Evolutionary conservation across 306 rosid genomes (phyloP), one percentile per base, ranked within the genome.

Genomic region (Cicer pinnatifidum): DNA sequence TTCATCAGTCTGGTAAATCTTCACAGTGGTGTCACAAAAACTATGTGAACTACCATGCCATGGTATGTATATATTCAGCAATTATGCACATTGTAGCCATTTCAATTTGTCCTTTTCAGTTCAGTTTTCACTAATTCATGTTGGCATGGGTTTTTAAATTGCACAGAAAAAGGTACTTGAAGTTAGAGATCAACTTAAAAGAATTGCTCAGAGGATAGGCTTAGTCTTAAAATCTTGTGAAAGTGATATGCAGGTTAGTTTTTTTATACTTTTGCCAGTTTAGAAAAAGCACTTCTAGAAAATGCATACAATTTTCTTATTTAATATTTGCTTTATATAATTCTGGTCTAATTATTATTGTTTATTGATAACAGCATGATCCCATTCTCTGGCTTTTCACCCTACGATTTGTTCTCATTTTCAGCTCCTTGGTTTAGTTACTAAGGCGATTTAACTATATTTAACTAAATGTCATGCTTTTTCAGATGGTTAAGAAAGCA

Each of bases 11-110:
- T 82, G 84, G 97, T 70, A 93, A 91, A 88, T 93, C 96, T 74
- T 82, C 98, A 17, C 97, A 88, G 79, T 93, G 98, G 98, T 91
- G 98, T 78, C 91, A 93, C 79, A 93, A 82, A 86, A 89, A 93
- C 86, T 85, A 60, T 60, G 75, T 93, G 73, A 93, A 93, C 87
- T 93, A 91, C 83, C 97, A 91, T 10, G 92, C 97, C 68, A 93
- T 93, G 98, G 98, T 93, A 71, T 8, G 97, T 83, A 70, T 75
- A 51, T 77, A 40, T 80, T 69, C 58, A 13, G 75, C 52, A 47
- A 68, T 45, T 43, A 66, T 37, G 47, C 17, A 57, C 67, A 67
- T 41, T 59, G 41, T 54, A 52, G 61, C 65, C 40, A 10, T 73
- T 52, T 44, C 63, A 60, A 10, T 74, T 69, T 60, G 37, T 47